phyloP scores from a whole-genome alignment of 2,329 filamentous ascomycete species.

The Fusarium sp. region DNA sequence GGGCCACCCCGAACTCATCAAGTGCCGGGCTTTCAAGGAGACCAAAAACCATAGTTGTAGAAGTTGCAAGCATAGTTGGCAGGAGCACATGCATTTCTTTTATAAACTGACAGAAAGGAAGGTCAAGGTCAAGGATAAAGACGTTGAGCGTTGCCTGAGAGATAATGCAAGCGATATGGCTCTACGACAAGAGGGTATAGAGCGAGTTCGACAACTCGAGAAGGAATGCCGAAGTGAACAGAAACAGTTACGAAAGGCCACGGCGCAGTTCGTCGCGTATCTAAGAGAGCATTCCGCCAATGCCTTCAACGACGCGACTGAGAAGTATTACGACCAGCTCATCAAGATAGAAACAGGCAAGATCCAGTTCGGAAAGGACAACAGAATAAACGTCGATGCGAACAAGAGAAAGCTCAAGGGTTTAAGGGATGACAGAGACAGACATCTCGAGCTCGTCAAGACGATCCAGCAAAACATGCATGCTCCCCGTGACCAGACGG shows the following conservation, averaged over 20 bases:
- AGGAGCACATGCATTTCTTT: slow-evolving; percentile 18
- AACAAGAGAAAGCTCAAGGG: slow-evolving; percentile 9
- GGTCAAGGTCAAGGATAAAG: slow-evolving; percentile 1
- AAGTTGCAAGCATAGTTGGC: slow-evolving; percentile 12
- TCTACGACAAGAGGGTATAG: not conserved
- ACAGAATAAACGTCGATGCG: not conserved
- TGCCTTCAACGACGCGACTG: slow-evolving; percentile 9
- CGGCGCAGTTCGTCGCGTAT: slow-evolving; percentile 12
- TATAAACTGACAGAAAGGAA: slow-evolving; percentile 8
- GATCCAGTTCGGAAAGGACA: not conserved
- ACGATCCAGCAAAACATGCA: slow-evolving; percentile 16
- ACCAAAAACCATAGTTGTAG: not conserved
- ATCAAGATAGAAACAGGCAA: slow-evolving; percentile 2
- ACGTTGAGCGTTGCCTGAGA: not conserved
- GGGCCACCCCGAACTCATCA: not conserved
- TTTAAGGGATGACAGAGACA: slow-evolving; percentile 4
- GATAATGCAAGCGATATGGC: slow-evolving; percentile 1
- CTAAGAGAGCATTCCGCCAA: slow-evolving; percentile 1
- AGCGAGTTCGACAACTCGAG: not conserved
- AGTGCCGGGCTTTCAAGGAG: not conserved
- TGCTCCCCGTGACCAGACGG: not conserved
- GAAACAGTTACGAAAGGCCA: not conserved
- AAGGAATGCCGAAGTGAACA: slow-evolving; percentile 9
- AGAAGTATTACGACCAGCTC: slow-evolving; percentile 6
- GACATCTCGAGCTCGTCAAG: slow-evolving; percentile 19